Evolutionary conservation across 2,329 filamentous ascomycete genomes (phyloP).

Genomic region (Aspergillus sp.): DNA sequence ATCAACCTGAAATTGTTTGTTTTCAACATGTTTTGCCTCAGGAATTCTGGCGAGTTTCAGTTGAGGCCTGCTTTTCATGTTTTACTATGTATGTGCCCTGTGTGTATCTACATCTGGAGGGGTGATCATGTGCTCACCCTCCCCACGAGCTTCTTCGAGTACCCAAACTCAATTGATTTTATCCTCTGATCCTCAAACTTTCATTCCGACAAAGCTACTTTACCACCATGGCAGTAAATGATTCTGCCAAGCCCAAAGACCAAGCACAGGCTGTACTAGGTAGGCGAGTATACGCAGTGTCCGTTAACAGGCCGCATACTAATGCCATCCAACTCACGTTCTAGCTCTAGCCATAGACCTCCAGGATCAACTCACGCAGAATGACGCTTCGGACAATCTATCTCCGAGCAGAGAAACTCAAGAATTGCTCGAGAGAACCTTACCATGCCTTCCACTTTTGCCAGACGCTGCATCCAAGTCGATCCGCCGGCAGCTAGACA

Average conservation of each 20-base stretch:
- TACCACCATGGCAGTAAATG: background rate
- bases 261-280: slow-evolving; percentile 12
- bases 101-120: background rate
- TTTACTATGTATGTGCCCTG: too few relatives aligned
- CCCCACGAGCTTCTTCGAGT: background rate
- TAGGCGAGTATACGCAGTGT: background rate
- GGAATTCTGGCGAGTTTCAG: background rate
- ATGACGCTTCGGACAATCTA: background rate
- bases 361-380: slow-evolving; percentile 11
- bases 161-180: background rate
- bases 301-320: background rate
- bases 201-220: background rate
- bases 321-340: background rate
- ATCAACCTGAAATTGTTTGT: background rate
- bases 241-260: background rate
- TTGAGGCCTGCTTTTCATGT: background rate
- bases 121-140: slow-evolving; percentile 5
- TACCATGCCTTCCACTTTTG: slow-evolving; percentile 17
- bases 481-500: slow-evolving; percentile 27
- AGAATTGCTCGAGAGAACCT: slow-evolving; percentile 16
- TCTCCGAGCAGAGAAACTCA: slow-evolving; percentile 1
- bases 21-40: background rate
- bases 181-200: background rate
- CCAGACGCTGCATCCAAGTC: slow-evolving; percentile 2
- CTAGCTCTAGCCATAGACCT: slow-evolving; percentile 26